Percentiles rank a stretch among this genome's conserved stretches.
These are phyloP conservation scores for Pyrenochaeta sp. DNA, from an alignment of 2,329 filamentous ascomycete species.

Conservation along the genomic window DNA sequence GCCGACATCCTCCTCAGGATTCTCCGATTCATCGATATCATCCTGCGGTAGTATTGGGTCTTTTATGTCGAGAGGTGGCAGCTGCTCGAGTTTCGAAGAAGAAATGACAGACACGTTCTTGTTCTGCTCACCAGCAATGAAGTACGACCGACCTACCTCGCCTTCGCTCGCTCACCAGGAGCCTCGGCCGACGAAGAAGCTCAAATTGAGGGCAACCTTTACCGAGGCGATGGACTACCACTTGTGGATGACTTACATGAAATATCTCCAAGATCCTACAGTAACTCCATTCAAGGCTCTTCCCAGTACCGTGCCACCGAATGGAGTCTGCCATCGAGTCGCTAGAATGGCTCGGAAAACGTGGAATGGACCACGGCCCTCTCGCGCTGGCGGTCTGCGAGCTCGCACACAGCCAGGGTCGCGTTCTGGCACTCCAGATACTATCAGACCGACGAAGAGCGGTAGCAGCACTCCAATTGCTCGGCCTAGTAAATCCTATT, in stretches of 20 bases:
- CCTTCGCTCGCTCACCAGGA: slow-evolving; percentile 39
- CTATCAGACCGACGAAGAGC: slow-evolving; percentile 51
- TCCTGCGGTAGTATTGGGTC: slow-evolving; percentile 65
- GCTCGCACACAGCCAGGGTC: slow-evolving; percentile 21
- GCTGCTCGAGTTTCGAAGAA: slow-evolving; percentile 67
- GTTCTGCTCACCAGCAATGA: slow-evolving; percentile 47
- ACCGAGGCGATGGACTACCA: slow-evolving; percentile 71
- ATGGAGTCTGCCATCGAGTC: slow-evolving; percentile 70
- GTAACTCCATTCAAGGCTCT: slow-evolving; percentile 73
- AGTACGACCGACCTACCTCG: slow-evolving; percentile 38
- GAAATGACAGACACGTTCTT: slow-evolving; percentile 65
- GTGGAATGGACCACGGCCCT: slow-evolving; percentile 60
- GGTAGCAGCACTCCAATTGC: slow-evolving; percentile 58
- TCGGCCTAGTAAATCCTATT: slow-evolving; percentile 45
- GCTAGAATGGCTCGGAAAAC: slow-evolving; percentile 67
- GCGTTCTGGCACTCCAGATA: slow-evolving; percentile 53
- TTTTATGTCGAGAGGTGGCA: slow-evolving; percentile 64
- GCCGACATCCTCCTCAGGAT: slow-evolving; percentile 64
- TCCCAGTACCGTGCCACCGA: slow-evolving; percentile 67
- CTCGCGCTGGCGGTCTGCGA: slow-evolving; percentile 32
- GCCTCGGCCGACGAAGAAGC: slow-evolving; percentile 46
- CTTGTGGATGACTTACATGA: slow-evolving; percentile 71
- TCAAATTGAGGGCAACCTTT: slow-evolving; percentile 59
- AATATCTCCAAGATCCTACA: slow-evolving; percentile 70
- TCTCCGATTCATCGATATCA: slow-evolving; percentile 69